Evolutionary conservation across 257 asterid genomes (phyloP).

Genomic region (Jacaranda mimosifolia): DNA sequence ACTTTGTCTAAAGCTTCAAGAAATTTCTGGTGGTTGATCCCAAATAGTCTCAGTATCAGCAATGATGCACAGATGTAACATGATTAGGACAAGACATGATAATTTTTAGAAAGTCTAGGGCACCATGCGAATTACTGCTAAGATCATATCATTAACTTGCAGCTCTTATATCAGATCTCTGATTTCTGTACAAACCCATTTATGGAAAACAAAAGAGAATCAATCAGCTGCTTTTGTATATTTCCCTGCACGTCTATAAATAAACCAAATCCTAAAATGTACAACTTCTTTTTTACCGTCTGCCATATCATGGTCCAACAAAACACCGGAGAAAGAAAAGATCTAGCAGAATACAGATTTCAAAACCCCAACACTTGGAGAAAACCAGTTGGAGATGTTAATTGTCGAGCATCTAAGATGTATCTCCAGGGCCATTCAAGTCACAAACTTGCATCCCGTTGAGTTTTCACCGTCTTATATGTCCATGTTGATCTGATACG

Average conservation of each 20-base stretch:
- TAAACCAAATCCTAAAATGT: not conserved
- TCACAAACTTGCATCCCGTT: not conserved
- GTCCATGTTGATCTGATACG: constrained; percentile 9
- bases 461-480: not conserved
- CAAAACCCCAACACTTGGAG: not conserved
- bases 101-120: too few relatives aligned
- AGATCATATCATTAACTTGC: not conserved
- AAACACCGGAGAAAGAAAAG: not conserved
- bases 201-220: too few relatives aligned
- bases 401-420: not conserved
- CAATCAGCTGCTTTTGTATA: too few relatives aligned
- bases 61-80: too few relatives aligned
- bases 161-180: not conserved
- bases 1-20: too few relatives aligned
- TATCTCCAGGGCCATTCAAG: too few relatives aligned
- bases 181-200: not conserved
- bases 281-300: not conserved
- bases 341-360: not conserved
- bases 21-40: too few relatives aligned
- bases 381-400: not conserved
- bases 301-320: not conserved
- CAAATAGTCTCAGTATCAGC: too few relatives aligned
- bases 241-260: too few relatives aligned
- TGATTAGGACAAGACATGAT: too few relatives aligned
- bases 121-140: not conserved